Conservation (phyloP, 139 green algal species). For the Coelastrella sp. region DNA sequence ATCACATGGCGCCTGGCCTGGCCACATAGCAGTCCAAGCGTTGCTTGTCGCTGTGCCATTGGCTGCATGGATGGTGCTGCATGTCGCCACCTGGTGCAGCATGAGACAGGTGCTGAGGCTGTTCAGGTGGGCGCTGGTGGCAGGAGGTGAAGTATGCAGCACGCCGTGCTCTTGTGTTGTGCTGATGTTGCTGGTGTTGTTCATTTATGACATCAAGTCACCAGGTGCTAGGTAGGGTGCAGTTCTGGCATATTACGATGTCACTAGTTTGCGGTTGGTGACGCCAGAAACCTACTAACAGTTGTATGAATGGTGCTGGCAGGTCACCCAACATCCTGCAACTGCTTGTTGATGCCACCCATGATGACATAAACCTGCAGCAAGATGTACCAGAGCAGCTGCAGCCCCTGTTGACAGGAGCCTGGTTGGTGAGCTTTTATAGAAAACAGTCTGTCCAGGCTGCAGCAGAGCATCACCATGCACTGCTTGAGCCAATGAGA, state of each 20-base stretch:
- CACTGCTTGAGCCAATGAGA: background rate
- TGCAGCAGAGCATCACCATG: background rate
- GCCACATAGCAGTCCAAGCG: background rate
- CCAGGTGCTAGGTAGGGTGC: too few relatives aligned
- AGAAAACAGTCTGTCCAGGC: background rate
- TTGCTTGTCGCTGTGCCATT: slow-evolving; percentile 7
- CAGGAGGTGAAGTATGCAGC: background rate
- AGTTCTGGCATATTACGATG: too few relatives aligned
- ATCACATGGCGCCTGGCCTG: background rate
- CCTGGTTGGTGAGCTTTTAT: slow-evolving; percentile 47
- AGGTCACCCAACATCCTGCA: background rate
- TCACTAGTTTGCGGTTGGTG: too few relatives aligned
- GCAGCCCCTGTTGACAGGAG: slow-evolving; percentile 40
- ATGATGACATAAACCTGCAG: background rate
- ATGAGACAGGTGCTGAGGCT: background rate
- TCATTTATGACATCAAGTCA: too few relatives aligned
- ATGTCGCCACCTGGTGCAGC: slow-evolving; percentile 8
- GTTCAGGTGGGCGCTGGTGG: background rate
- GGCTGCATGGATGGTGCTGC: slow-evolving; percentile 16
- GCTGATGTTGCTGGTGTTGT: too few relatives aligned
- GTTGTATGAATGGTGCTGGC: too few relatives aligned
- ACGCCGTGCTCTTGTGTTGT: too few relatives aligned
- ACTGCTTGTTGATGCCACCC: background rate
- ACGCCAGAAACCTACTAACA: too few relatives aligned
- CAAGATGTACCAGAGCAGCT: slow-evolving; percentile 37